phyloP scores from a whole-genome alignment of 2,329 filamentous ascomycete species.

The Dactylonectria estremocensis region DNA sequence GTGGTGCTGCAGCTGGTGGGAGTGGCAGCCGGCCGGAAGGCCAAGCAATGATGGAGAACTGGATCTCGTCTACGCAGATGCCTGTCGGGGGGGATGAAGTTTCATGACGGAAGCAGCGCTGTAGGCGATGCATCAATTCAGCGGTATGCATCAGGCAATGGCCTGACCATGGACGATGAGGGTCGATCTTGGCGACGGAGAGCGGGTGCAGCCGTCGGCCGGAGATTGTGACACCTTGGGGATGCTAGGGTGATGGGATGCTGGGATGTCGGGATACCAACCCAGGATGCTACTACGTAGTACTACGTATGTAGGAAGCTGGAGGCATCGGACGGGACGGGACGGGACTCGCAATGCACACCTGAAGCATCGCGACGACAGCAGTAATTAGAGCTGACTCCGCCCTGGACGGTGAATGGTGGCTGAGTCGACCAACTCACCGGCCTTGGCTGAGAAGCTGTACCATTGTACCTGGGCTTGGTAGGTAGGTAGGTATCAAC shows the following conservation, averaged over 20 bases:
- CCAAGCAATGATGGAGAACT: slow-evolving; percentile 86
- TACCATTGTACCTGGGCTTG: neutral
- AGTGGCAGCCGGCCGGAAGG: slow-evolving; percentile 57
- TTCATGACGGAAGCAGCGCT: slow-evolving; percentile 40
- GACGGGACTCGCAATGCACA: slow-evolving; percentile 17
- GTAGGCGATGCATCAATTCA: slow-evolving; percentile 18
- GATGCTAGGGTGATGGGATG: neutral
- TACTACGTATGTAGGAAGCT: neutral
- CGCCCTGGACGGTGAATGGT: slow-evolving; percentile 1
- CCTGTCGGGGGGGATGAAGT: slow-evolving; percentile 59
- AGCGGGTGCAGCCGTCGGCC: slow-evolving; percentile 19
- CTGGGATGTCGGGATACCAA: neutral
- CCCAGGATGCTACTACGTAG: neutral
- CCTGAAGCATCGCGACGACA: slow-evolving; percentile 23
- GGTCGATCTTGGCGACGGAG: slow-evolving; percentile 6
- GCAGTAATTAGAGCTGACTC: neutral
- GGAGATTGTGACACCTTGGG: slow-evolving; percentile 20
- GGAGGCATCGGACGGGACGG: slow-evolving; percentile 8
- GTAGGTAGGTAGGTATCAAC: too few relatives aligned
- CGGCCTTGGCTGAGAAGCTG: neutral
- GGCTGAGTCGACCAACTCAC: slow-evolving; percentile 15
- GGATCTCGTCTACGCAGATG: slow-evolving; percentile 85
- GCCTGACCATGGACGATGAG: slow-evolving; percentile 16
- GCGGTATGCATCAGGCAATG: slow-evolving; percentile 25
- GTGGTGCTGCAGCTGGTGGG: slow-evolving; percentile 50